Conservation (phyloP, 2,329 filamentous ascomycete genomes). For the Alternaria sp. region DNA sequence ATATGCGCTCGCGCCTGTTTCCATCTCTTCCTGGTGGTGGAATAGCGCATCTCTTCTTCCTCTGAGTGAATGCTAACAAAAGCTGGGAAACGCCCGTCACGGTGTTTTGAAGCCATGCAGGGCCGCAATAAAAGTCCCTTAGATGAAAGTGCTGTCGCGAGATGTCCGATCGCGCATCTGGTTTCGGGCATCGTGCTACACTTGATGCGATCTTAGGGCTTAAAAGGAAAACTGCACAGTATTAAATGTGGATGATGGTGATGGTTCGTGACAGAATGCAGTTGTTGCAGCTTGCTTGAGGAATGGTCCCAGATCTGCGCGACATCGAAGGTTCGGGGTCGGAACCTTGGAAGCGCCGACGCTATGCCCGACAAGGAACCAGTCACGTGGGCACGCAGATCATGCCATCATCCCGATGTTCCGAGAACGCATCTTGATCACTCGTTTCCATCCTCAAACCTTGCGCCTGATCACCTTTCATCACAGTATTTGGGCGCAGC, state of each 20-base stretch:
- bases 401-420: background rate
- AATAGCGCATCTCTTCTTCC: too few species aligned
- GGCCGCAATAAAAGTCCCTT: too few species aligned
- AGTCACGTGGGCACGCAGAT: too few species aligned
- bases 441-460: background rate
- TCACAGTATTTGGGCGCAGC: background rate
- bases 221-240: background rate
- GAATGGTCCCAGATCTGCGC: background rate
- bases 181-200: too few species aligned
- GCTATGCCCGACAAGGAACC: background rate
- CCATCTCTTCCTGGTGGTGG: too few species aligned
- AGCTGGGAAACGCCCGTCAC: too few species aligned
- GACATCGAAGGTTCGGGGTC: background rate
- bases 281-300: background rate
- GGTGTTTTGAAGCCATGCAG: too few species aligned
- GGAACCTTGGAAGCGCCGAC: background rate
- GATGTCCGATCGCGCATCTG: background rate
- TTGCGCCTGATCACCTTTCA: background rate
- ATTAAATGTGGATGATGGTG: rapidly evolving
- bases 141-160: background rate
- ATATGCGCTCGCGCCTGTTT: rapidly evolving
- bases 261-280: rapidly evolving
- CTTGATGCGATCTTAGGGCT: too few species aligned
- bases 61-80: too few species aligned
- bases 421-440: background rate